phyloP scores from a whole-genome alignment of 495 filamentous ascomycete species.

The Lentithecium fluviatile region DNA sequence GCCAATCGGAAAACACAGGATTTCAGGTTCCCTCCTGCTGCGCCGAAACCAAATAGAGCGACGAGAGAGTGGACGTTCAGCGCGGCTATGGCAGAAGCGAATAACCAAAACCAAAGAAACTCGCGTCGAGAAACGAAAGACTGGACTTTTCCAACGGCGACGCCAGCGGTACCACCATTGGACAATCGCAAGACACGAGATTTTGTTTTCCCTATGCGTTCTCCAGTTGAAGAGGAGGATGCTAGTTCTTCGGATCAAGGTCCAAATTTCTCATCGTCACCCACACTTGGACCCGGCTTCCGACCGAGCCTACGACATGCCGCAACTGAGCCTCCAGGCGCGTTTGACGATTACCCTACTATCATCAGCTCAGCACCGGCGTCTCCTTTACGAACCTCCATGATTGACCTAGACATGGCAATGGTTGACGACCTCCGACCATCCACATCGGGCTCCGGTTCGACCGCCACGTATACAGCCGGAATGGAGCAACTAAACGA shows the following conservation, averaged over 20 bases:
- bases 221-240: constrained; percentile 2
- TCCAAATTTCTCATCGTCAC: constrained; percentile 29
- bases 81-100: constrained; percentile 29
- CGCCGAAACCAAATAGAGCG: constrained; percentile 17
- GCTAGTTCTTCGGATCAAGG: constrained; percentile 21
- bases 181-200: constrained; percentile 28
- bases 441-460: constrained; percentile 40
- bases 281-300: constrained; percentile 35
- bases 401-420: constrained; percentile 44
- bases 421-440: constrained; percentile 39
- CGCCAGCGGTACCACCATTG: background rate
- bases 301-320: constrained; percentile 41
- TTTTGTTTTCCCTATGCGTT: constrained; percentile 30
- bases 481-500: constrained; percentile 39
- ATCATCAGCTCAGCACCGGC: constrained; percentile 24
- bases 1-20: constrained; percentile 6
- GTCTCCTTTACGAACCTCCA: constrained; percentile 40
- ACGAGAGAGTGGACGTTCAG: constrained; percentile 36
- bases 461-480: constrained; percentile 35
- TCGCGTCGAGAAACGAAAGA: constrained; percentile 27
- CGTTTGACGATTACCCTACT: constrained; percentile 38
- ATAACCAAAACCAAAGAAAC: constrained; percentile 10
- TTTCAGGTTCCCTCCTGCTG: constrained; percentile 7
- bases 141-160: constrained; percentile 6
- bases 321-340: constrained; percentile 39